Base-by-base conservation (phyloP, 495 filamentous ascomycete species). In the Penicillium pancosmium region DNA sequence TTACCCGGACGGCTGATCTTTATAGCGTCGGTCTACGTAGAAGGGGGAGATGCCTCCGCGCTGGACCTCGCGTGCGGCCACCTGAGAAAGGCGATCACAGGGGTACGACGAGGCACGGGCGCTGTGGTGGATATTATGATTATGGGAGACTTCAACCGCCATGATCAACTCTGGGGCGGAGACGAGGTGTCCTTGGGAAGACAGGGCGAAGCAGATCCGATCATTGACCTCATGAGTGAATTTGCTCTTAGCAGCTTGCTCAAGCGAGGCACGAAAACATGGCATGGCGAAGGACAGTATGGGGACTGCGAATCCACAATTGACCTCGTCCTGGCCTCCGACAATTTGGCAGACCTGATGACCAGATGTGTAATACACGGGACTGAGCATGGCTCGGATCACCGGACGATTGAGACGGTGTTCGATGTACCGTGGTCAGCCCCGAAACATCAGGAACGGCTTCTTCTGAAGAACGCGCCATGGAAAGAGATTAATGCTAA, bases 91-190 rank as follows among this genome's bases (percentile, higher is more conserved):
- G 61, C 56, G 15, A 52, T 63, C 18, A 44, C 27, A 43, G 52
- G 49, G 46, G 61, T 63, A 25, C 56, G 56, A 34, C 56, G 47
- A 51, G 57, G 59, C 41, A 56, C 54, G 23, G 64, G 52, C 19
- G 31, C 55, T 0, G 57, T 56, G 60, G 50, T 67, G 57, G 60
- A 67, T 12, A 38, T 63, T 31, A 53, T 67, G 55, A 55, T 75
- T 57, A 50, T 65, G 51, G 68, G 70, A 48, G 68, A 76, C 64
- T 73, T 73, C 46, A 74, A 74, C 58, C 66, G 63, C 44, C 62
- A 72, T 61, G 64, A 77, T 65, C 64, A 68, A 57, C 63, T 76
- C 15, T 78, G 60, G 71, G 73, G 70, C 63, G 72, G 69, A 65
- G 71, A 73, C 51, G 54, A 66, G n/a, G 60, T 75, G 38, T 60